Percentiles rank a stretch among this genome's conserved stretches.
phyloP scores from a whole-genome alignment of 805 yeast genomes.

The Blastobotrys attinorum region DNA sequence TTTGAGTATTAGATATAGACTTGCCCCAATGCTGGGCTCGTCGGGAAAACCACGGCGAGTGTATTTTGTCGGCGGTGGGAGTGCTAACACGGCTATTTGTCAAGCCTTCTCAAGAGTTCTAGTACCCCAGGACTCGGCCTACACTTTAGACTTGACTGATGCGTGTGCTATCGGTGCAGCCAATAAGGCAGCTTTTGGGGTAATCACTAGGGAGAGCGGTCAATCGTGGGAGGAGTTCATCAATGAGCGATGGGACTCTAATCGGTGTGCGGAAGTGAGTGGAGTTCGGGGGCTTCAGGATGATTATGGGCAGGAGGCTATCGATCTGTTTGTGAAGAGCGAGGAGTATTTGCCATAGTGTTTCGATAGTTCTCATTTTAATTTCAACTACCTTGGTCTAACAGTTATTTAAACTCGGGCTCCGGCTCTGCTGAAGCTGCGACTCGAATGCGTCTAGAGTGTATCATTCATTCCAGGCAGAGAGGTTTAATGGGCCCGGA shows the following conservation, averaged over 20 bases:
- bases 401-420: too few species aligned
- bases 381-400: too few species aligned
- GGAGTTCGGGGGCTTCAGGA: neutral
- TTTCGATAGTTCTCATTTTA: too few species aligned
- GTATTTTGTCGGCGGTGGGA: conserved; percentile 84
- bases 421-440: too few species aligned
- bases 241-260: conserved; percentile 5
- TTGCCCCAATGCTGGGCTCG: conserved; percentile 62
- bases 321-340: conserved; percentile 4
- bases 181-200: conserved; percentile 55
- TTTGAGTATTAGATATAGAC: conserved; percentile 69
- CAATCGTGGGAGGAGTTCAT: conserved; percentile 15
- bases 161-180: conserved; percentile 94
- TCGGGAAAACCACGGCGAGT: conserved; percentile 51
- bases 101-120: conserved; percentile 60
- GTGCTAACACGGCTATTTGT: conserved; percentile 63
- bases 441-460: too few species aligned
- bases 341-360: conserved; percentile 27
- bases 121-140: conserved; percentile 60
- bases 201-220: neutral
- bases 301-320: conserved; percentile 1
- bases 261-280: conserved; percentile 1
- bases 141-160: conserved; percentile 66
- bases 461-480: too few species aligned
- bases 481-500: too few species aligned